Evolutionary conservation across 495 filamentous ascomycete genomes (phyloP), one percentile per base, ranked within the genome.

Genomic region (Aspergillus mulundensis): DNA sequence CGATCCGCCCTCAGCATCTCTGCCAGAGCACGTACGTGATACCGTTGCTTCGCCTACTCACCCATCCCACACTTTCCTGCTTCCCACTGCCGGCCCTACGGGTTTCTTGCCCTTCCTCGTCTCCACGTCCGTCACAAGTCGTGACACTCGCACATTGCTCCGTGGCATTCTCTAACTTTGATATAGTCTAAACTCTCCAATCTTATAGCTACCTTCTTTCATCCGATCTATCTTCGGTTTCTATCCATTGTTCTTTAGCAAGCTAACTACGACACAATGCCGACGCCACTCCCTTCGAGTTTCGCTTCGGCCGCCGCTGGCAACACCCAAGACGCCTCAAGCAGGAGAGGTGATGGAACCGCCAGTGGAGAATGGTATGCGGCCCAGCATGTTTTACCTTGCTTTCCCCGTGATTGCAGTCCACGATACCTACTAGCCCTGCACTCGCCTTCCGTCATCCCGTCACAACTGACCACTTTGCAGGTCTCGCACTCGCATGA

Each of bases 291-390:
- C 63, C 81, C 87, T 58, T 90, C 88, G 58, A 90, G 86, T 81
- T 91, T 91, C 78, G 88, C 88, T 67, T 89, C 87, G 61, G 87
- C 88, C 58, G 87, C 88, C 60, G 87, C 88, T 61, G 87, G 87
- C 68, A 87, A 89, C 72, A 83, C 74, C 61, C 71, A 80, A 55
- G 80, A 74, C 66, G 74, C 82, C 57, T 63, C 78, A 52, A 75
- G 70, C 63, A 68, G 75, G 61, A 78, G 75, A 70, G 74, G 82
- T 56, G 80, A 84, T 70, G 76, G 76, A 61, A 70, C 75, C 68
- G 69, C 77, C 44, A 70, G 70, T 70, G 79, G 75, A 70, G 80
- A 84, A 71, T 84, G 81, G 83, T 84, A 79, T 71, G 69, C 57
- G 30, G 23, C 23, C 21, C 11, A 21, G 45, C 32, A 7, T 28